Base-by-base conservation (phyloP, 148 eudicot genomes). In the Amaranthus hypochondriacus region DNA sequence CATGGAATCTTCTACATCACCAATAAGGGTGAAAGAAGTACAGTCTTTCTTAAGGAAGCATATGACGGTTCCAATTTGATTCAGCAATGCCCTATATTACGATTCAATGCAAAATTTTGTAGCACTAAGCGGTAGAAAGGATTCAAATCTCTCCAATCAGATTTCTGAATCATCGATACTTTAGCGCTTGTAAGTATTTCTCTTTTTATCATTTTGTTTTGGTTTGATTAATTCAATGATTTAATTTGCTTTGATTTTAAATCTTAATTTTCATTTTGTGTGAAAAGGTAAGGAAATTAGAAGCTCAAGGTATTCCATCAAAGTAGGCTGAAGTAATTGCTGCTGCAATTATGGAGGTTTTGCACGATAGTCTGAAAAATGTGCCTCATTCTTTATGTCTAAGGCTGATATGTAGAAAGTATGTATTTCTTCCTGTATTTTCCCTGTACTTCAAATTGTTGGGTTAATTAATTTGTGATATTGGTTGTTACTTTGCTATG, bases 1-100 rank as follows among this genome's bases (percentile, higher is more conserved):
- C 96, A 88, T 75, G 97, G 97, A 62, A 87, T 94, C 48, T 94
- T 94, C 76, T 94, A 94, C 78, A 74, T 94, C 55, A 94, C 98
- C 60, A 91, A 91, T 75, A 94, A 91, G 81, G 98, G 97, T 50
- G 86, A 81, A 52, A 82, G 74, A 72, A 88, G 98, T 76, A 94
- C 97, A 60, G 97, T 94, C 11, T 79, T 92, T 51, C 87, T 94
- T 46, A 94, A 94, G 83, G 97, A 91, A 83, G 92, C 89, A 73
- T 94, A 94, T 81, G 87, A 87, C 78, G 98, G 97, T 42, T 81
- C 96, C 39, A 78, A 79, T 64, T 83, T 94, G 82, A 76, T 86
- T 44, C 77, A 90, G 57, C 89, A 86, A 75, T 91, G 96, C 76
- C 97, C 98, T 61, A 74, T 88, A 50, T 70, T 91, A 83, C 77